Evolutionary conservation across 1,139 yeast genomes (phyloP), one percentile per base, ranked within the genome.

Genomic region (Hansenula sp.): DNA sequence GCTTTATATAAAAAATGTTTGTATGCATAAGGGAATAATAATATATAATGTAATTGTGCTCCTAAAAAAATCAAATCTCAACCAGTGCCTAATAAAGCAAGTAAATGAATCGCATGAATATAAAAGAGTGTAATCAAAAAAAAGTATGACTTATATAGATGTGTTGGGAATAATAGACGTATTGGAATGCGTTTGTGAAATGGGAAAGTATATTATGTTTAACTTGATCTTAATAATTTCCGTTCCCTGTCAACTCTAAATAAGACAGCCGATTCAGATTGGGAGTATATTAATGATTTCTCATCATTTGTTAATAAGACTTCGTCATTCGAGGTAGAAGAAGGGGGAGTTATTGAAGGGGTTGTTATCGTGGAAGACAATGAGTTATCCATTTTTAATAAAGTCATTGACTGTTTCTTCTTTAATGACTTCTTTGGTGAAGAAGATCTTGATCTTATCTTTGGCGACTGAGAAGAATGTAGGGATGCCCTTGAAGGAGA

Each of bases 381-480:
- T 5, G 53, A 43, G 18, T 48, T 50, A 38, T 57, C 61, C 53
- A 57, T 47, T 44, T 50, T 54, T 15, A 56, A 40, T 2, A 57
- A 15, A 1, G 60, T 57, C 59, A 57, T 54, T 17, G 61, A 57
- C 30, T 48, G 54, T 27, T 57, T 57, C 47, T 55, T 56, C 30
- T 47, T 56, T 19, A 57, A 33, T 1, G 53, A 38, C 36, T 55
- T 55, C 1, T 43, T 41, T 5, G 60, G 59, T 0, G 59, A 53
- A 3, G 49, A 24, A 4, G 59, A 52, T 44, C 58, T 48, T 25
- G 59, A 56, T 47, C 58, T 49, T 17, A 52, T n/a, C 7, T 41
- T 44, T 34, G 48, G 41, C 28, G 53, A 47, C n/a, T 46, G 46
- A 33, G 43, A 11, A 27, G 41, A 16, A 31, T 44, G 11, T 0